Evolutionary conservation across 768 basidiomycete species (phyloP).

Genomic region (Leccinum aurantiacum): DNA sequence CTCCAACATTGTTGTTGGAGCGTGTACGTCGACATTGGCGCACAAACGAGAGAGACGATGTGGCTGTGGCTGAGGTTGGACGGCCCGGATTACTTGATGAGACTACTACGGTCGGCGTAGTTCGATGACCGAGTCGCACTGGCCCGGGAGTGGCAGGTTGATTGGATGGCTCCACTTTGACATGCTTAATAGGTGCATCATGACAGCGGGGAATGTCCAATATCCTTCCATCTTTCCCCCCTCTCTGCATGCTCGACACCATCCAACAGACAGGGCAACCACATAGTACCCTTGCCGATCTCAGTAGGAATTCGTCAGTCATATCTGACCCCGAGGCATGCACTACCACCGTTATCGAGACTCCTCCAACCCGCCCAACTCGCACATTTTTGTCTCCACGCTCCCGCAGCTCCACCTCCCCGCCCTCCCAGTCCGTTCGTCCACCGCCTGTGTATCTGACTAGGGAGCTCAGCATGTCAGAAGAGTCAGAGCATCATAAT

Average conservation of each 20-base stretch:
- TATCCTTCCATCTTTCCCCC: neutral
- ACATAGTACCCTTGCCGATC: slow-evolving; percentile 47
- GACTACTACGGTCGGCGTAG: too few species aligned
- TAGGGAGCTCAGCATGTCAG: slow-evolving; percentile 49
- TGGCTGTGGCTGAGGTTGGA: too few species aligned
- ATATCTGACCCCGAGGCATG: slow-evolving; percentile 59
- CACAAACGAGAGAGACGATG: too few species aligned
- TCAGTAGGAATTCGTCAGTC: slow-evolving; percentile 75
- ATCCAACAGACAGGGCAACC: neutral
- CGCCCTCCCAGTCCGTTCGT: slow-evolving; percentile 34
- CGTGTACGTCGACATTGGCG: too few species aligned
- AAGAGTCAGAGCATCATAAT: slow-evolving; percentile 23
- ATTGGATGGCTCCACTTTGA: too few species aligned
- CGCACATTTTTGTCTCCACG: slow-evolving; percentile 67
- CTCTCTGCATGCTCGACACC: too few species aligned
- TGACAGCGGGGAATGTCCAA: too few species aligned
- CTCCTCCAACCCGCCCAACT: slow-evolving; percentile 52
- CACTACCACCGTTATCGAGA: slow-evolving; percentile 39
- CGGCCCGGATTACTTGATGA: too few species aligned
- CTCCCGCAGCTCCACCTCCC: slow-evolving; percentile 50
- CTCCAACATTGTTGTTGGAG: too few species aligned
- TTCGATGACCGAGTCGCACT: too few species aligned
- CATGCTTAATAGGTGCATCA: too few species aligned
- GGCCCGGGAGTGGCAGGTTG: too few species aligned
- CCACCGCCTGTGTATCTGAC: slow-evolving; percentile 57